Conservation (phyloP, 2,329 filamentous ascomycete species). For the Periconia digitata region DNA sequence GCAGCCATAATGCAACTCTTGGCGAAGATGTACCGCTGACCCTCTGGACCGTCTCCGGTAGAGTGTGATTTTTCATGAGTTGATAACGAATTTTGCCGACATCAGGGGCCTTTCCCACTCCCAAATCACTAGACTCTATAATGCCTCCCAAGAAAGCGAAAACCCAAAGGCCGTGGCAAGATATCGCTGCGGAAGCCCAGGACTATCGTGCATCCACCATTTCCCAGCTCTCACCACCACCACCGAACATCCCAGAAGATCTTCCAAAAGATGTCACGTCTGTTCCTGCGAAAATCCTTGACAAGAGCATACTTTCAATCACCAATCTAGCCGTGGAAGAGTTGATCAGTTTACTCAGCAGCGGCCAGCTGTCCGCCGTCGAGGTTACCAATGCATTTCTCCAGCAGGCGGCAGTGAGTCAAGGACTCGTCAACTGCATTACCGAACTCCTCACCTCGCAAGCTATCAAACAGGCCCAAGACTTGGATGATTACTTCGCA, state of each 20-base stretch:
- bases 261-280: conserved; percentile 23
- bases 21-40: no score
- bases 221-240: conserved; percentile 14
- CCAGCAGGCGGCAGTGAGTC: conserved; percentile 27
- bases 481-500: conserved; percentile 45
- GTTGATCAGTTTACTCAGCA: conserved; percentile 17
- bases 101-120: no score
- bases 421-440: conserved; percentile 26
- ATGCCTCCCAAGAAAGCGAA: conserved; percentile 10
- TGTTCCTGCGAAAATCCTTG: conserved; percentile 19
- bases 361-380: conserved; percentile 23
- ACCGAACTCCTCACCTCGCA: conserved; percentile 33
- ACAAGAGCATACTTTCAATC: conserved; percentile 16
- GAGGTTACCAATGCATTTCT: conserved; percentile 30
- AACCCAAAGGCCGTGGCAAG: conserved; percentile 23
- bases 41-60: no score
- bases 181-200: conserved; percentile 28
- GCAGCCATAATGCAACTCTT: not conserved
- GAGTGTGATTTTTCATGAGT: no score
- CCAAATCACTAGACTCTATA: no score
- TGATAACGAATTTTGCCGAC: no score
- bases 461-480: conserved; percentile 43
- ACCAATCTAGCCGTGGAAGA: conserved; percentile 23
- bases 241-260: conserved; percentile 20
- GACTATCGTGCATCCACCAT: conserved; percentile 29